Evolutionary conservation across 192 early-diverging fungal species (phyloP).

Genomic region (Coemansia sp.): DNA sequence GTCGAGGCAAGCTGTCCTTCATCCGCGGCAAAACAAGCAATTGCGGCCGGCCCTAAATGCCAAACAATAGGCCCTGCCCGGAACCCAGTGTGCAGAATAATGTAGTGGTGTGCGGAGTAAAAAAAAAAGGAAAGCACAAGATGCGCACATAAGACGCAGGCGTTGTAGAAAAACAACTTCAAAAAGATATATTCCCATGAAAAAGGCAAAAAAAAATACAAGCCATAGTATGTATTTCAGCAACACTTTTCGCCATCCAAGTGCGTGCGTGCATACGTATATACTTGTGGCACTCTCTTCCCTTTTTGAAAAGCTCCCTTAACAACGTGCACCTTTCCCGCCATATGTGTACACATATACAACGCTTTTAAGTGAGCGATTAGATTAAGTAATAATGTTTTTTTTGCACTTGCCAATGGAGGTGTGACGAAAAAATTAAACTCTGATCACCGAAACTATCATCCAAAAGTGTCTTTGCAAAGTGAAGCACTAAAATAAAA

Average conservation of each 20-base stretch:
- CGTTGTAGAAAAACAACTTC: not conserved
- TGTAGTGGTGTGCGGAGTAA: no score
- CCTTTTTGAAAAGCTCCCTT: not conserved
- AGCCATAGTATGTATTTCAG: not conserved
- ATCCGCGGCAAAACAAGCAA: not conserved
- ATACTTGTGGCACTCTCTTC: not conserved
- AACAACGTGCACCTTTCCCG: not conserved
- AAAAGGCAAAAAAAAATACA: not conserved
- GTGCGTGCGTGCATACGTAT: not conserved
- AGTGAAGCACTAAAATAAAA: no score
- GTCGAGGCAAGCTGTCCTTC: not conserved
- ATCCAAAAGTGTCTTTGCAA: no score
- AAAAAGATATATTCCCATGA: not conserved
- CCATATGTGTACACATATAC: no score
- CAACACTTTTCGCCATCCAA: not conserved
- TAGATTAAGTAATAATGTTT: no score
- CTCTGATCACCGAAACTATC: no score
- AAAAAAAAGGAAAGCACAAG: not conserved
- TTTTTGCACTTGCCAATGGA: no score
- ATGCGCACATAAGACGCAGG: not conserved
- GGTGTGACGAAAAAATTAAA: no score
- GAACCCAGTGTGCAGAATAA: not conserved
- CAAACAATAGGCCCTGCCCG: not conserved
- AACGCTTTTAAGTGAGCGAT: not conserved
- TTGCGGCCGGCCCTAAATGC: not conserved